Base-by-base conservation (phyloP, 495 filamentous ascomycete species). In the Podospora pseudoanserina region DNA sequence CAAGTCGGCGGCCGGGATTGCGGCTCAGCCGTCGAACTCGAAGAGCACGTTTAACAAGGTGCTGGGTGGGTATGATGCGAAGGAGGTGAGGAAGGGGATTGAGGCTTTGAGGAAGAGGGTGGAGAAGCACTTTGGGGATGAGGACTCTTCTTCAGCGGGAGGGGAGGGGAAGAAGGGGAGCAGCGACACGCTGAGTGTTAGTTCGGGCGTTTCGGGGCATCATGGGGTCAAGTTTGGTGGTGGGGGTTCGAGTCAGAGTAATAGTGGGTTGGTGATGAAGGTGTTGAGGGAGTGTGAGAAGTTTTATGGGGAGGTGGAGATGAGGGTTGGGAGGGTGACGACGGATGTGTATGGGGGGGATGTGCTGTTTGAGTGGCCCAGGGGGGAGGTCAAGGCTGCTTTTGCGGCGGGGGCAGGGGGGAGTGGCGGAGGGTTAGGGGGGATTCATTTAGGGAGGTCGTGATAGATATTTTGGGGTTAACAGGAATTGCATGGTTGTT, bases 51-150 rank as follows among this genome's bases (percentile, higher is more conserved):
- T 94, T 66, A 94, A 94, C 80, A 97, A 96, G 77, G 79, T 95
- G 5, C 82, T 98, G 23, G 84, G 89, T 7, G 81, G 84, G 18
- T 91, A 96, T 72, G 94, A 97, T 72, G 81, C 80, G 18, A 92
- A 91, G 78, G 94, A 97, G 77, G 83, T 97, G 55, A 84, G 88
- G 54, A 90, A 91, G 67, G 94, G 94, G 5, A 88, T 96, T 65
- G 93, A 97, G 68, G 85, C 90, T 68, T 82, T 98, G 32, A 87
- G 88, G 76, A 96, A 95, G 79, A 85, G 94, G 32, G 91, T 98
- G 4, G 93, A 97, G 78, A 98, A 98, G 78, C 94, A 98, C 78
- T 97, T 97, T 79, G 92, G 91, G 26, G 92, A 95, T 57, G 91
- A 88, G 4, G 92, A 94, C 23, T 23, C 23, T 23, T 23, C 23